Evolutionary conservation across 176 grass and related monocot genomes (phyloP), one percentile per base, ranked within the genome.

Genomic region (Tillandsia fasciculata): DNA sequence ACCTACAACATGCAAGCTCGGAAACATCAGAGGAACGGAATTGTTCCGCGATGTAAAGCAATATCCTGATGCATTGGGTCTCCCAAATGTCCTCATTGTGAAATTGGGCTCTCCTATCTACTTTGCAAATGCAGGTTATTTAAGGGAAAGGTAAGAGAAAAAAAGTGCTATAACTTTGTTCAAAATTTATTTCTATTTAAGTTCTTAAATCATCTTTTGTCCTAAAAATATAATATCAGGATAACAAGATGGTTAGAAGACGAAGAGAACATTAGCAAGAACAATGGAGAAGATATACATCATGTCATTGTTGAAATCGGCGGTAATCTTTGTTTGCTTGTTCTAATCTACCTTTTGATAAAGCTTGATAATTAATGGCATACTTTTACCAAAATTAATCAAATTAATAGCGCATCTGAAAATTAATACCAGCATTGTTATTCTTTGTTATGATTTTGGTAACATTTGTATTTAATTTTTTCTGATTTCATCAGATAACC

Each of bases 241-340:
- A 90, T 99, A 26, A 61, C 76, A 70, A 90, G 94, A 99, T 99
- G 94, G 94, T 79, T 93, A 49, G 89, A 90, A 70, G 84, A 90
- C 2, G 86, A 87, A 84, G 76, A 83, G 69, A 73, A 29, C 13
- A 9, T 56, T 14, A 65, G 63, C 58, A 80, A 83, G 61, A 72
- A 26, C 8, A 58, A 78, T n/a, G 84, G 69, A 48, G 77, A 87
- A 11, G 83, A 92, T 75, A 52, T 93, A 66, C 82, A 90, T 66
- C 77, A 72, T 68, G 14, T 90, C 14, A 24, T 99, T 58, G 75
- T 99, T 27, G 89, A 99, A 33, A 71, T 99, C 67, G 75, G 87
- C 26, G 89, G 94, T 99, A 87, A 51, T 12, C 11, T 8, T 53
- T 18, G 22, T 2, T 58, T 2, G 12, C 33, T 42, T 7, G 33